Evolutionary conservation across 2,329 filamentous ascomycete genomes (phyloP).

Genomic region (Stromatinia cepivora): DNA sequence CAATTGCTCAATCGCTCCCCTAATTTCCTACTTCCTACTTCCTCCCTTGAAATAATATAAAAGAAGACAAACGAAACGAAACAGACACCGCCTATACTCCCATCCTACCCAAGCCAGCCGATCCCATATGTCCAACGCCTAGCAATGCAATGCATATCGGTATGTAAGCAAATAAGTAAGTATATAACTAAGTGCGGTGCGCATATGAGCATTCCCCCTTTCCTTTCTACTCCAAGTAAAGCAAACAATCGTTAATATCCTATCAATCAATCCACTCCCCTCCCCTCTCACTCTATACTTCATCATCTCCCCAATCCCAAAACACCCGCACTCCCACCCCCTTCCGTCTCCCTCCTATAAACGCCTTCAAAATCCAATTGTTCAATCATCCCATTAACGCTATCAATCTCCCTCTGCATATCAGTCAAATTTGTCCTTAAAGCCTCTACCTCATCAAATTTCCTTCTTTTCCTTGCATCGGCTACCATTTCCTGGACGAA

Average conservation of each 20-base stretch:
- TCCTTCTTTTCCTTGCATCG: conserved; percentile 64
- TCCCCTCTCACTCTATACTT: neutral
- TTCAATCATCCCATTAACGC: conserved; percentile 57
- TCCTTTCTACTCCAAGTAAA: neutral
- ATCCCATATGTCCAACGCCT: conserved; percentile 6
- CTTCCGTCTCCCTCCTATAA: conserved; percentile 33
- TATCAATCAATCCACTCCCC: neutral
- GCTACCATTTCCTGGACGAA: conserved; percentile 70
- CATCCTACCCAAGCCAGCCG: neutral
- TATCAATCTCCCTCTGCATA: conserved; percentile 64
- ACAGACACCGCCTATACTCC: neutral
- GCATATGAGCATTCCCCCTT: neutral
- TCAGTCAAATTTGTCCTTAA: conserved; percentile 66
- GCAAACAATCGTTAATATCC: neutral
- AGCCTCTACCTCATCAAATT: conserved; percentile 68
- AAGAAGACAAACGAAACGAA: neutral
- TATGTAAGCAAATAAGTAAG: neutral
- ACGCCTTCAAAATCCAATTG: conserved; percentile 50
- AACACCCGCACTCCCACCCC: conserved; percentile 6
- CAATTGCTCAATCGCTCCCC: no score
- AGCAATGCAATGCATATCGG: conserved; percentile 1
- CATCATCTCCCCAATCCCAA: conserved; percentile 24
- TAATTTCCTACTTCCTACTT: no score
- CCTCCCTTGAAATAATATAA: neutral
- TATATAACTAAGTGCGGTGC: neutral